Percentiles rank a stretch among this genome's conserved stretches.
Conservation (phyloP, 73 alveolate species). For the Tetrahymena thermophila region DNA sequence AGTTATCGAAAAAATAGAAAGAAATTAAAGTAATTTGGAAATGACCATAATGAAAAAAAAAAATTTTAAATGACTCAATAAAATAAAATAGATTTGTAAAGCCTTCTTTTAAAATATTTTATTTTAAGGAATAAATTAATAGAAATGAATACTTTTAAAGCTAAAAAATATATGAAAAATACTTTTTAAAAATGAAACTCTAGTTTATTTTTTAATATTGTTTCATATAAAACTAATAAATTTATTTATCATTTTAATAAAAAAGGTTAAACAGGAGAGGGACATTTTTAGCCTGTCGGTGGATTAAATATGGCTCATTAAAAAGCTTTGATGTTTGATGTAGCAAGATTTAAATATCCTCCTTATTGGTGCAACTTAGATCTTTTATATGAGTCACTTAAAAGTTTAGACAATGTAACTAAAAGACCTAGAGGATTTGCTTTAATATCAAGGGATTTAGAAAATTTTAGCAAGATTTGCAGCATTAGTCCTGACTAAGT, state of each 20-base stretch:
- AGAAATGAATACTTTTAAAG: no score
- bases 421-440: slow-evolving; percentile 64
- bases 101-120: no score
- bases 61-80: no score
- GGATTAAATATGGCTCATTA: slow-evolving; percentile 43
- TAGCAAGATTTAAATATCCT: slow-evolving; percentile 73
- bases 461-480: slow-evolving; percentile 10
- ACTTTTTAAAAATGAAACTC: no score
- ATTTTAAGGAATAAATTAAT: no score
- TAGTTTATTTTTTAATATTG: no score
- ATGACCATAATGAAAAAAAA: no score
- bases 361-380: slow-evolving; percentile 63
- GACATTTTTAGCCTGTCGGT: slow-evolving; percentile 67
- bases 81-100: no score
- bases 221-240: neutral
- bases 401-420: slow-evolving; percentile 42
- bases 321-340: slow-evolving; percentile 55
- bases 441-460: slow-evolving; percentile 12
- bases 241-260: neutral
- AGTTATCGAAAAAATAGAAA: no score
- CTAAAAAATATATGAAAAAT: no score
- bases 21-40: no score
- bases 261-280: slow-evolving; percentile 54
- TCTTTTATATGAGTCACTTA: slow-evolving; percentile 36
- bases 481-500: slow-evolving; percentile 6